These are phyloP conservation scores for Boeremia lycopersici DNA, from an alignment of 2,329 filamentous ascomycete genomes.

Conservation along the genomic window DNA sequence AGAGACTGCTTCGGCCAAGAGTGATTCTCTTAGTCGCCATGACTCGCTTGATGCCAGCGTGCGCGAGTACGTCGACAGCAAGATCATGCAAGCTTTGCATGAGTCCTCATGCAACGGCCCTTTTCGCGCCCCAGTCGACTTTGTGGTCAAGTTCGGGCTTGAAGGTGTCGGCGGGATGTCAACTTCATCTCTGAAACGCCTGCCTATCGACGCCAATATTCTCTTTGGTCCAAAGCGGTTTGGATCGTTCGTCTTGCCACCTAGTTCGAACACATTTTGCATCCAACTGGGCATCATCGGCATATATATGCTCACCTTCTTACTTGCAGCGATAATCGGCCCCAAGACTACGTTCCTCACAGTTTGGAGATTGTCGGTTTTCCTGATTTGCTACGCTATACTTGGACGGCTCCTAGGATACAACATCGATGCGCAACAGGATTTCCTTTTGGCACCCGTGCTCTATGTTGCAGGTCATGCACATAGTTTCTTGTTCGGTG, in stretches of 20 bases:
- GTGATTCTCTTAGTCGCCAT: background rate
- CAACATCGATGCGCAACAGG: background rate
- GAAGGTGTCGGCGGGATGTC: background rate
- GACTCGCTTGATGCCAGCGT: background rate
- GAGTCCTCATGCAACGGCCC: background rate
- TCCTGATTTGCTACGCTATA: background rate
- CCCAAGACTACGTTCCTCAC: background rate
- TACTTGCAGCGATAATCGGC: background rate
- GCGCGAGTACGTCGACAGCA: slow-evolving; percentile 16
- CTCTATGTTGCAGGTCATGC: background rate
- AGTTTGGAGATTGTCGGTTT: background rate
- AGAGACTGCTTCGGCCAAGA: too few relatives aligned
- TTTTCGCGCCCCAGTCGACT: background rate
- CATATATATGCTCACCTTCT: background rate
- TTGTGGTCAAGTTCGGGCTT: too few relatives aligned
- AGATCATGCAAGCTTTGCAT: slow-evolving; percentile 6
- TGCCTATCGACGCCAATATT: background rate
- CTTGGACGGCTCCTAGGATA: background rate
- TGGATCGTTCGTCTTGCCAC: background rate
- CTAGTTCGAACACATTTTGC: too few relatives aligned
- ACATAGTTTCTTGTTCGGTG: background rate
- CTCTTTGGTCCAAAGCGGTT: background rate
- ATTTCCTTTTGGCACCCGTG: background rate
- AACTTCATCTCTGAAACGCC: background rate
- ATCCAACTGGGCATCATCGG: background rate